Conservation (phyloP, 2,329 filamentous ascomycete genomes). For the Fusarium falciforme region DNA sequence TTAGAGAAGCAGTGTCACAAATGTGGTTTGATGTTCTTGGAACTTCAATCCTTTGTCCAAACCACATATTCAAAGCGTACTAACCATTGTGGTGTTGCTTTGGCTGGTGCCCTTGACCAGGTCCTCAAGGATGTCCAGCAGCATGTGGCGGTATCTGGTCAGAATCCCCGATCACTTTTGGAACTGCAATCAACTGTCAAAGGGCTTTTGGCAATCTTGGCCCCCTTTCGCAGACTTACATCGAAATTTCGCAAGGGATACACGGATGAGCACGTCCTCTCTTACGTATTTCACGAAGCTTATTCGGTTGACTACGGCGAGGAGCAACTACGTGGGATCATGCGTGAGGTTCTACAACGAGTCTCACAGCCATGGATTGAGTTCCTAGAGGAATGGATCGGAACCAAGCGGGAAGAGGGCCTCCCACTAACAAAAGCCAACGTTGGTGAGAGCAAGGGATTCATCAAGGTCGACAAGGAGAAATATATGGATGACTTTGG, state of each 20-base stretch:
- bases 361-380: constrained; percentile 75
- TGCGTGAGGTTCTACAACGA: constrained; percentile 73
- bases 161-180: constrained; percentile 60
- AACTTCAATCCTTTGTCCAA: constrained; percentile 60
- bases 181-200: constrained; percentile 63
- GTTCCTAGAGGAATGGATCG: constrained; percentile 79
- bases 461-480: constrained; percentile 69
- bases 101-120: constrained; percentile 62
- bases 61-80: constrained; percentile 57
- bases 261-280: constrained; percentile 71
- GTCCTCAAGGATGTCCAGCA: constrained; percentile 62
- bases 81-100: constrained; percentile 61
- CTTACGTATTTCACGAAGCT: constrained; percentile 70
- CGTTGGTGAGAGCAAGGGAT: constrained; percentile 62
- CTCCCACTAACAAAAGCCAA: constrained; percentile 62
- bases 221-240: constrained; percentile 64
- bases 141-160: constrained; percentile 58
- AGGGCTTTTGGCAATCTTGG: constrained; percentile 60
- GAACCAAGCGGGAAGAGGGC: constrained; percentile 69
- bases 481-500: constrained; percentile 69
- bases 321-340: constrained; percentile 69
- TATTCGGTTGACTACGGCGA: constrained; percentile 73
- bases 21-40: constrained; percentile 60
- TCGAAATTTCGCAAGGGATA: constrained; percentile 56
- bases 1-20: constrained; percentile 60